Base-by-base conservation (phyloP, 2,329 filamentous ascomycete genomes). In the Biscogniauxia mediterranea region DNA sequence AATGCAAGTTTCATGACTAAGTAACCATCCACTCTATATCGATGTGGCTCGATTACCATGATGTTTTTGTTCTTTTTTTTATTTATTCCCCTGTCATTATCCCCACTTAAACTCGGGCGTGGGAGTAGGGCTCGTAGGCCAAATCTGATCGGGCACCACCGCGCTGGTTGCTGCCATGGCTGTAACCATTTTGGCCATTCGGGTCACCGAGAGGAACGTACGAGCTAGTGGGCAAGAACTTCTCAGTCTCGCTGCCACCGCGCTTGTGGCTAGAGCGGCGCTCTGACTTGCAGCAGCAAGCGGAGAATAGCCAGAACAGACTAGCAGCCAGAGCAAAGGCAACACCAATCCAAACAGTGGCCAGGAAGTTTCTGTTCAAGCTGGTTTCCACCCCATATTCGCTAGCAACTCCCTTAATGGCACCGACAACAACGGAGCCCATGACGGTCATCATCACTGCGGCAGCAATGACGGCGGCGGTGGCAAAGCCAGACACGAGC, bases 261-360 rank as follows among this genome's bases (percentile, higher is more conserved):
- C 67, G 64, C 52, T 66, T 60, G 59, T 67, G 62, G 51, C 66
- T 73, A 54, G 70, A 63, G 64, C 74, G 75, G 69, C 74, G 76
- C 66, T 92, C 91, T 69, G 80, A 77, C 60, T 85, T 87, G 83
- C 93, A 97, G 86, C 93, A 98, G 89, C 94, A 98, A 71, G 90
- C 85, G 76, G 88, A 92, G 76, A 96, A 86, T 72, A 93, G 80
- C 94, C 95, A 98, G 89, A 98, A 97, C 73, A 97, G 78, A 66
- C 85, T 86, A 7, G 90, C 89, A 51, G 77, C 91, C 38, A 95
- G 74, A 64, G 89, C 89, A 73, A 96, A 93, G 26, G 85, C 90
- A 49, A 89, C 89, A 52, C 88, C 89, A 62, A 98, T 81, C 92
- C 93, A 97, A 69, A 90, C 85, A 20, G 87, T 79, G 42, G 83